Percentiles rank a stretch among this genome's conserved stretches.
These are phyloP conservation scores for Nicotiana benthamiana DNA, from an alignment of 257 asterid species.

Conservation along the genomic window DNA sequence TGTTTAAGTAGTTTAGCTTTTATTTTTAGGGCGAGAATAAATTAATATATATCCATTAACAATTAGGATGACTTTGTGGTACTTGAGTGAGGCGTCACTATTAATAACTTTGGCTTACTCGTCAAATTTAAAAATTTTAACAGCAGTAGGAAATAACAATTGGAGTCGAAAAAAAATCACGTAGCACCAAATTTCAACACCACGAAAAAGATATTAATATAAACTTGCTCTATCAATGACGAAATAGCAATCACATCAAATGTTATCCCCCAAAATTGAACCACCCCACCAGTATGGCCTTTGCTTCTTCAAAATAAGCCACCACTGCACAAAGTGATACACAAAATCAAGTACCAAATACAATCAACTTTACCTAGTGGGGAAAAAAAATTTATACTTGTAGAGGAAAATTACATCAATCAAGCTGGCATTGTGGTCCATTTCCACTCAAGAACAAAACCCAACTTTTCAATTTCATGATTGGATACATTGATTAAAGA, in stretches of 20 bases:
- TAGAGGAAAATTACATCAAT: background rate
- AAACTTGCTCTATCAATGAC: background rate
- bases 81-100: no score
- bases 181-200: background rate
- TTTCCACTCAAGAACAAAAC: background rate
- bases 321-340: background rate
- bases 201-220: background rate
- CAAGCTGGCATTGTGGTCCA: conserved; percentile 6
- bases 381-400: background rate
- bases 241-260: background rate
- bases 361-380: background rate
- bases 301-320: background rate
- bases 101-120: no score
- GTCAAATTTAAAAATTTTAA: background rate
- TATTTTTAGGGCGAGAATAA: no score
- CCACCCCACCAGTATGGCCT: background rate
- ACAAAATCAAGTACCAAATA: background rate
- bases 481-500: background rate
- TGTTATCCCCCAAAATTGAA: background rate
- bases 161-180: background rate
- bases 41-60: no score
- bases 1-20: no score
- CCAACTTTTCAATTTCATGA: background rate
- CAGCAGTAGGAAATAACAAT: background rate
- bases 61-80: no score